phyloP scores from a whole-genome alignment of 805 yeast genomes.

The Wickerhamomyces silvicola region DNA sequence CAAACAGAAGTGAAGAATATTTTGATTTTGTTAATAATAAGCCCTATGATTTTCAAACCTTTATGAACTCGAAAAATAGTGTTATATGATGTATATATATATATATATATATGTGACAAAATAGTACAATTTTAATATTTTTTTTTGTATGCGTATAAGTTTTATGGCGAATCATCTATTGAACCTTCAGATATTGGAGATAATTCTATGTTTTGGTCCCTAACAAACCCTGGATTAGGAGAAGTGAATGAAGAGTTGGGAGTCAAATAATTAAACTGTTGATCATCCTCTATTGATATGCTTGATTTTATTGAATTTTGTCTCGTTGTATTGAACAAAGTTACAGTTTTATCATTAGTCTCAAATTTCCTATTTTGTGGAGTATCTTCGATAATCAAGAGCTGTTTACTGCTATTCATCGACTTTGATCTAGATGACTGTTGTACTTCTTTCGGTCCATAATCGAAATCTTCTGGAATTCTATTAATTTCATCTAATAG shows the following conservation, averaged over 20 bases:
- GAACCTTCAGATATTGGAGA: slow-evolving; percentile 24
- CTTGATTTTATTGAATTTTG: slow-evolving; percentile 3
- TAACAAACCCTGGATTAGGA: slow-evolving; percentile 16
- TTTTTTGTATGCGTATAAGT: not conserved
- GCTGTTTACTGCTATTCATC: slow-evolving; percentile 10
- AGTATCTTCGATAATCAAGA: slow-evolving; percentile 21
- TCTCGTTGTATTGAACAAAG: slow-evolving; percentile 25
- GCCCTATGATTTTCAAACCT: slow-evolving; percentile 14
- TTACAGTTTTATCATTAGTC: slow-evolving; percentile 32
- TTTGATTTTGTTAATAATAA: slow-evolving; percentile 16
- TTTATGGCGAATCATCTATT: slow-evolving; percentile 16
- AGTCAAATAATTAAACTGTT: slow-evolving; percentile 11
- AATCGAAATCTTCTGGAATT: slow-evolving; percentile 39
- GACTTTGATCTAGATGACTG: slow-evolving; percentile 10
- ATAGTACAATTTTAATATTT: not conserved
- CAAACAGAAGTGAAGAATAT: slow-evolving; percentile 7
- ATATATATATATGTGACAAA: not conserved
- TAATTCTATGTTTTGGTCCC: slow-evolving; percentile 14
- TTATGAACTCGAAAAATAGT: slow-evolving; percentile 6
- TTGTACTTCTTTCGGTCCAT: slow-evolving; percentile 7
- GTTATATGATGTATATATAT: not conserved
- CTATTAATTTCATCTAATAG: slow-evolving; percentile 45
- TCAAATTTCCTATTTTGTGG: slow-evolving; percentile 30
- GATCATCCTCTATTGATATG: not conserved
- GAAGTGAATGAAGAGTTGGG: slow-evolving; percentile 17